Evolutionary conservation across 805 yeast species (phyloP).

Genomic region (Metschnikowia cerradonensis): DNA sequence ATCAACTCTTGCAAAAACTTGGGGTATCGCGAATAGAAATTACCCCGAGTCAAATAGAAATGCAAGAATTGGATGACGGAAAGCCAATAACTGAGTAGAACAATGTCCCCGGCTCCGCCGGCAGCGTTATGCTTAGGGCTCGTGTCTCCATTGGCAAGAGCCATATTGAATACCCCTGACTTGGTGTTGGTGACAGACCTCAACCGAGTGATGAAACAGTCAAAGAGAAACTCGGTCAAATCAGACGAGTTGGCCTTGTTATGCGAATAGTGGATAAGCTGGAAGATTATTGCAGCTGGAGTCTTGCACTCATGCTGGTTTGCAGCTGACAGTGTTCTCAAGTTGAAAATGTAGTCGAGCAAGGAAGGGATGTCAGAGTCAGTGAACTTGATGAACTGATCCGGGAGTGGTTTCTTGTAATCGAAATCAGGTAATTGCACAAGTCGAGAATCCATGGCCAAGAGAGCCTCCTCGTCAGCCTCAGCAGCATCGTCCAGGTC

Average conservation of each 20-base stretch:
- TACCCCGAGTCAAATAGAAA: conserved; percentile 70
- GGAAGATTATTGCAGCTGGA: conserved; percentile 69
- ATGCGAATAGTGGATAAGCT: conserved; percentile 66
- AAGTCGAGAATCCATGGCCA: conserved; percentile 28
- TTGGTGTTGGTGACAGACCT: conserved; percentile 57
- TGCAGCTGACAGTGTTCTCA: conserved; percentile 37
- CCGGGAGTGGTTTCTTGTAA: conserved; percentile 50
- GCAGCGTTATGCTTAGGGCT: conserved; percentile 10
- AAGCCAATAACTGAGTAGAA: conserved; percentile 80
- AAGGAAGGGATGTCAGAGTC: conserved; percentile 53
- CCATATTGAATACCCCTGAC: conserved; percentile 53
- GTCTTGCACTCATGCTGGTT: conserved; percentile 47
- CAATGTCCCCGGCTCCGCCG: conserved; percentile 56
- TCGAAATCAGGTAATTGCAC: conserved; percentile 44
- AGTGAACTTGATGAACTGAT: conserved; percentile 58
- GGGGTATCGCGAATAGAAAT: conserved; percentile 53
- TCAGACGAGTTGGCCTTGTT: conserved; percentile 51
- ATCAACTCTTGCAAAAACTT: conserved; percentile 53
- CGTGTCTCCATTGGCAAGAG: conserved; percentile 20
- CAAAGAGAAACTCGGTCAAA: conserved; percentile 55
- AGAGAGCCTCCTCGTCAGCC: conserved; percentile 24
- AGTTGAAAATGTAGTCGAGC: conserved; percentile 44
- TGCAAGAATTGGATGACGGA: conserved; percentile 72
- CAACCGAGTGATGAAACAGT: conserved; percentile 57
- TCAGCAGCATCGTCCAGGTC: conserved; percentile 19